Evolutionary conservation across 768 basidiomycete species (phyloP), one percentile per base, ranked within the genome.

Genomic region (Hydnomerulius pinastri): DNA sequence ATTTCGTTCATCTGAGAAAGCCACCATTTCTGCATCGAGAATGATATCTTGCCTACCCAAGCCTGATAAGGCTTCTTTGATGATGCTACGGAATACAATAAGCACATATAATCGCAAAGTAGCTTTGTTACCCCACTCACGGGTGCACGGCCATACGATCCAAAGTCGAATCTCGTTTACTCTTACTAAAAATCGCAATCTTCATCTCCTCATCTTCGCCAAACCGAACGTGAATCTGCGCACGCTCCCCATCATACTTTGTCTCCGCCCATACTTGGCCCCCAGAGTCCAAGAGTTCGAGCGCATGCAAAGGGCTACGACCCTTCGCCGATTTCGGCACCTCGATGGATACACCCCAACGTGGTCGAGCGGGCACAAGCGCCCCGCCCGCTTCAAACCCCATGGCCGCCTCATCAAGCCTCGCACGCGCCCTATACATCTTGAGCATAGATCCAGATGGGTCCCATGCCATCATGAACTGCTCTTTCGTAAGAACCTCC

Each of bases 221-320:
- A 2, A 85, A 62, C 60, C 85, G 75, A 20, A 93, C 79, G 61
- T 98, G 94, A 23, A 95, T 92, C 59, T 98, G 94, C 47, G 92
- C 86, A n/a, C 94, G 79, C 68, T 96, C 93, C 9, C 94, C 94
- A 50, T 96, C 94, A 65, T 95, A 95, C 67, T 98, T 98, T 0
- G 85, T 93, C 70, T 98, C 94, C 2, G 87, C 90, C 82, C 88
- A 95, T 8, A 93, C 73, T 37, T 47, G 44, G 21, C 52, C 50
- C 11, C 57, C 50, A 7, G 49, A 54, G 15, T 64, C 56, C 12
- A 70, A 51, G 23, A 64, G 67, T 10, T 75, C 71, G 39, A 90
- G 66, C 15, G 82, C 85, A 43, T 87, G 77, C 10, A 69, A 56
- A 37, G 83, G 80, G 4, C 81, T 74, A 43, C 78, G 75, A 2